Evolutionary conservation across 441 rosid genomes (phyloP).

Genomic region (Syzygium malaccense): DNA sequence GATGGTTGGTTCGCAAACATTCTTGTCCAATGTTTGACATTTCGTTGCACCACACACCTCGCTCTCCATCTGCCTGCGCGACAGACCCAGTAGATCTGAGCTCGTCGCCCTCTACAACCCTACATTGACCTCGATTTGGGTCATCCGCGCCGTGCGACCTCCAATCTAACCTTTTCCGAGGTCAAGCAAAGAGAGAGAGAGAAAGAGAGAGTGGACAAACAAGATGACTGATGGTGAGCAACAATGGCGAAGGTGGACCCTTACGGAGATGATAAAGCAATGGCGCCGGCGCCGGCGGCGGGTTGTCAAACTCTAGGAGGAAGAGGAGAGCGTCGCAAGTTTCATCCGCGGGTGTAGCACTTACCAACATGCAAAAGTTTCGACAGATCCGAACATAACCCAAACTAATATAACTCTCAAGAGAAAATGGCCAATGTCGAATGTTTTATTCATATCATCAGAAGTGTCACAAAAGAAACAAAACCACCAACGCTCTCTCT

Average conservation of each 20-base stretch:
- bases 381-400: not conserved
- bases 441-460: not conserved
- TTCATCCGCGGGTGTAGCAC: not conserved
- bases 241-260: not conserved
- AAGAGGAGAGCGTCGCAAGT: not conserved
- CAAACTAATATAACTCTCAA: not conserved
- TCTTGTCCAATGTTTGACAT: not conserved
- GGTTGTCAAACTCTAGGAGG: not conserved
- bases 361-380: not conserved
- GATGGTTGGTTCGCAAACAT: not conserved
- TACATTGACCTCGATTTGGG: not conserved
- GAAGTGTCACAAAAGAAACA: not conserved
- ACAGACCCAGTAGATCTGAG: not conserved
- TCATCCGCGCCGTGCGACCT: not conserved
- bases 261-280: not conserved
- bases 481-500: not conserved
- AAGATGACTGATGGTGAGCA: not conserved
- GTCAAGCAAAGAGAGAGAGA: not conserved
- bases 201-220: not conserved
- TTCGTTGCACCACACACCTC: not conserved
- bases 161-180: not conserved
- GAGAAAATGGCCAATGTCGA: not conserved
- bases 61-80: not conserved
- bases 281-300: fast-evolving
- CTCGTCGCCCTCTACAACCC: not conserved